Base-by-base conservation (phyloP, 257 asterid species). In the Petunia secreta region DNA sequence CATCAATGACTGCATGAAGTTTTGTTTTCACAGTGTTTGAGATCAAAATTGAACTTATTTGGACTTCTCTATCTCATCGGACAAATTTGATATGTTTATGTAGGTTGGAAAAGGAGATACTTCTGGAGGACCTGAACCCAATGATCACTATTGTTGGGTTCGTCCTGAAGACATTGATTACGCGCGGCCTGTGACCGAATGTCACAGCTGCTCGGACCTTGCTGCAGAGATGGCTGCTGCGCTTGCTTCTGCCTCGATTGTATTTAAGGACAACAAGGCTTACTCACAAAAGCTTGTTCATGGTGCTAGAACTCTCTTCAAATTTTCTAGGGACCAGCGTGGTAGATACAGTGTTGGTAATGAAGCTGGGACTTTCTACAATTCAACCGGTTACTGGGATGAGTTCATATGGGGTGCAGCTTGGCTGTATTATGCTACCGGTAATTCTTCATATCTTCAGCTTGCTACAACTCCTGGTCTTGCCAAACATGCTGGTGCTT, bases 181-280 rank as follows among this genome's bases (percentile, higher is more conserved):
- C 0, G 86, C 75, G 0, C 82, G 99, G 50, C 97, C 94, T 14
- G 92, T 92, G 79, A 59, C 75, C 39, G 88, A 84, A 82, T 95
- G 98, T 64, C 69, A 65, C 55, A 39, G 89, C 87, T 95, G 99
- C 90, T 95, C 99, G 0, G 99, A 95, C 84, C 96, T 95, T 82
- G 90, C 99, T 43, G 93, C 97, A 8, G 99, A 95, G 82, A 93
- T 95, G 99, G 93, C 99, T 79, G 99, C 99, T 79, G 94, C 99
- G 15, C 85, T 95, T 85, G 99, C 99, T 57, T 94, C 99, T 25
- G 98, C 99, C 1, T 95, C 99, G 15, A 93, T 95, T 83, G 99
- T 95, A 62, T 95, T 95, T 87, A 95, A 93, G 88, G 99, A 95
- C 82, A 90, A 91, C 81, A 92, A 90, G 84, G 92, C 91, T 46